Base-by-base conservation (phyloP, 2,329 filamentous ascomycete genomes). In the Nemania sp. region DNA sequence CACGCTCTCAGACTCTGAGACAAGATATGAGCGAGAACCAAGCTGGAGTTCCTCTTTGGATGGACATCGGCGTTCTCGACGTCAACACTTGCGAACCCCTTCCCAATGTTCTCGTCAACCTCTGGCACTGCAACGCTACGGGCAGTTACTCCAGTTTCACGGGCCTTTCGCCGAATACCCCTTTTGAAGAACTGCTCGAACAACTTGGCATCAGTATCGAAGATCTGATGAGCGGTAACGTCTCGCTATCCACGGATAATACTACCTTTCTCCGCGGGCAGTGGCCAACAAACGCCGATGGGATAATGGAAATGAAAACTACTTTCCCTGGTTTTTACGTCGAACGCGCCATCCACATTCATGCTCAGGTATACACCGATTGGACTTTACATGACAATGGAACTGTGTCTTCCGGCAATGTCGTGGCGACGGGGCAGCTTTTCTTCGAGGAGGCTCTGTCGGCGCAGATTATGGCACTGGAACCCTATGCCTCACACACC, bases 91-190 rank as follows among this genome's bases (percentile, higher is more conserved):
- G 78, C 70, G 67, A 75, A 55, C 73, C 76, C 1, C 67, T 79
- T 13, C 69, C 71, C 0, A 68, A 73, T 47, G 70, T 80, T 18
- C 77, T 74, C 56, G 60, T 80, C 29, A 76, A 80, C 61, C 71
- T 76, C 32, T 81, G 79, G 79, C 73, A 79, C 41, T 76, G 74
- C 66, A 80, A 80, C 58, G 70, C 78, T 15, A 77, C 76, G 1
- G 74, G 76, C 2, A 72, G 67, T 5, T 77, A 77, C 72, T 74
- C 74, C 11, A 74, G 71, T 26, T 78, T 78, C 66, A 75, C 73
- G 26, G 71, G 72, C 1, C 64, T 77, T 2, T 74, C 72, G 15
- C 78, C 78, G 0, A 77, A 80, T 38, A 79, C 74, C 1, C 56
- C 62, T 0, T 79, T 78, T 45, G 59, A 55, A 4, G 64, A 73